Evolutionary conservation across 192 early-diverging fungal genomes (phyloP).

Genomic region (Oehlia diaphana): DNA sequence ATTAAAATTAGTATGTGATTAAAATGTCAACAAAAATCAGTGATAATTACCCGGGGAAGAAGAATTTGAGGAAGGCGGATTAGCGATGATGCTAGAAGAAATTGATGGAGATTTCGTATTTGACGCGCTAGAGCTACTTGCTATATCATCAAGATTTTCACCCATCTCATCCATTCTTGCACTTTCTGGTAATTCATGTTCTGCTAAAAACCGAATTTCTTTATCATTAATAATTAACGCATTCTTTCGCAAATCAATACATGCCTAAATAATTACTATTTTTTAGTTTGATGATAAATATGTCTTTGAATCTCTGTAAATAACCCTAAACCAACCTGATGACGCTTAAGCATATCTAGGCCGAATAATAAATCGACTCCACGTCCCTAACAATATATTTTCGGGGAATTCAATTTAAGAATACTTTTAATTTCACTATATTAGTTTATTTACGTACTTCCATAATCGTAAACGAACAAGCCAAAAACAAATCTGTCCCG

Average conservation of each 20-base stretch:
- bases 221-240: constrained; percentile 77
- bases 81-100: constrained; percentile 5
- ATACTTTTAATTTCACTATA: constrained; percentile 9
- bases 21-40: neutral
- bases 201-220: constrained; percentile 83
- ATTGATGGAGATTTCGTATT: constrained; percentile 31
- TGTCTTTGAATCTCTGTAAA: neutral
- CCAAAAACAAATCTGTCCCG: constrained; percentile 69
- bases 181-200: constrained; percentile 85
- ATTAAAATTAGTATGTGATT: neutral
- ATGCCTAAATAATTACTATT: constrained; percentile 50
- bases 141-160: constrained; percentile 27
- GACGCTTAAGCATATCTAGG: constrained; percentile 92
- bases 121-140: constrained; percentile 34
- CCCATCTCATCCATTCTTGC: constrained; percentile 32
- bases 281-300: constrained; percentile 6
- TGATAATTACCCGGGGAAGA: neutral
- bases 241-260: constrained; percentile 87
- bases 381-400: constrained; percentile 50
- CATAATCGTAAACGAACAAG: constrained; percentile 92
- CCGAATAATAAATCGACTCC: constrained; percentile 91
- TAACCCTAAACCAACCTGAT: constrained; percentile 54
- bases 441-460: constrained; percentile 47
- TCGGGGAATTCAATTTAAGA: too few relatives aligned
- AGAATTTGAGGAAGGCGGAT: neutral